Evolutionary conservation across 768 basidiomycete genomes (phyloP).

Genomic region (Lactifluus piperatus): DNA sequence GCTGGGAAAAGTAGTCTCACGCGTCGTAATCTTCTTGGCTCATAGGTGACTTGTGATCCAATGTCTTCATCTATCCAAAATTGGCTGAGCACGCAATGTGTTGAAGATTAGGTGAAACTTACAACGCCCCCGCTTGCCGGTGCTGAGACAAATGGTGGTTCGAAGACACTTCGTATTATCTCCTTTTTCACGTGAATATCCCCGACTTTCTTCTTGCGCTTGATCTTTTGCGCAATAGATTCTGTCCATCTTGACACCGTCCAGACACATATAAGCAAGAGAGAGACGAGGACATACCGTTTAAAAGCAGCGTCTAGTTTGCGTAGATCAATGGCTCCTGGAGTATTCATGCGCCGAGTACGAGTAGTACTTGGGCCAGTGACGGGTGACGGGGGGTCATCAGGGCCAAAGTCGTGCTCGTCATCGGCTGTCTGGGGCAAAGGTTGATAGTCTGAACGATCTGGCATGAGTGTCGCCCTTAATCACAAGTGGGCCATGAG

Average conservation of each 20-base stretch:
- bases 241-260: conserved; percentile 61
- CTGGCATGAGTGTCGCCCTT: conserved; percentile 30
- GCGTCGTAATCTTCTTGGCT: conserved; percentile 60
- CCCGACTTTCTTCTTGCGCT: conserved; percentile 64
- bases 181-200: conserved; percentile 51
- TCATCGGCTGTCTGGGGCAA: conserved; percentile 35
- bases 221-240: conserved; percentile 78
- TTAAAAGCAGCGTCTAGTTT: conserved; percentile 82
- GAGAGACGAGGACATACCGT: conserved; percentile 35
- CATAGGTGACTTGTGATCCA: conserved; percentile 75
- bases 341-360: conserved; percentile 31
- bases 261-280: not conserved
- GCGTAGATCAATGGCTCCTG: conserved; percentile 68
- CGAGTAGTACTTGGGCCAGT: conserved; percentile 15
- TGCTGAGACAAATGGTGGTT: conserved; percentile 42
- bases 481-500: not conserved
- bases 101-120: conserved; percentile 18
- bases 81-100: not conserved
- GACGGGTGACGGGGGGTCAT: conserved; percentile 24
- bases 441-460: conserved; percentile 38
- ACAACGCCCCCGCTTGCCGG: conserved; percentile 32
- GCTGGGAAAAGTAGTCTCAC: conserved; percentile 35
- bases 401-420: conserved; percentile 28
- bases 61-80: conserved; percentile 55
- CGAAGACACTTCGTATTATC: conserved; percentile 77